Percentiles rank a stretch among this genome's conserved stretches.
Conservation (phyloP, 164 flowering plant genomes). For the Sedum album region DNA sequence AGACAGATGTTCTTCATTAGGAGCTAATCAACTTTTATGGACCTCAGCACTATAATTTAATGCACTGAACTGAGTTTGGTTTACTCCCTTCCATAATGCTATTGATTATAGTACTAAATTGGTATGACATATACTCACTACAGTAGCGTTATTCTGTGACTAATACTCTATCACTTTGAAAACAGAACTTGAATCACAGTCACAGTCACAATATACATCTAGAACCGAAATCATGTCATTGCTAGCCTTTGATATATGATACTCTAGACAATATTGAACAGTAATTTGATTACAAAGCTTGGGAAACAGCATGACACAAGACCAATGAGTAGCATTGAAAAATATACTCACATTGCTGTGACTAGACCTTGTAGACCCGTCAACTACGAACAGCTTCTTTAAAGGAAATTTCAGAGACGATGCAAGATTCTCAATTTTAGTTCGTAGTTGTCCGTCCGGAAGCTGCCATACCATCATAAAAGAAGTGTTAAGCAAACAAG, state of each 20-base stretch:
- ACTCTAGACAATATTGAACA: not conserved
- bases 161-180: not conserved
- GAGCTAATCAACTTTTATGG: not conserved
- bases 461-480: constrained; percentile 36
- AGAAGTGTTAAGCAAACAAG: constrained; percentile 5
- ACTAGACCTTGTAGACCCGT: constrained; percentile 99
- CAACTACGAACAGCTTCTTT: constrained; percentile 92
- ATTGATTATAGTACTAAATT: too few species aligned
- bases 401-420: constrained; percentile 85
- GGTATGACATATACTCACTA: too few species aligned
- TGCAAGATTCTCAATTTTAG: constrained; percentile 80
- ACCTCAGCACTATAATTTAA: not conserved
- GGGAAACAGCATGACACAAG: not conserved
- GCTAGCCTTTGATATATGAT: too few species aligned
- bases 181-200: not conserved
- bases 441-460: constrained; percentile 77
- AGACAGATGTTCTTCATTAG: constrained; percentile 8
- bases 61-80: not conserved
- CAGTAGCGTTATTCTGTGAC: too few species aligned
- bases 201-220: not conserved
- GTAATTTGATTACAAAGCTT: not conserved
- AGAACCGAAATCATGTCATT: too few species aligned
- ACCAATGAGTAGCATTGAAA: not conserved
- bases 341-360: constrained; percentile 87
- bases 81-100: too few species aligned